A percentile compares a stretch with the other conserved stretches of the same genome.
phyloP scores from a whole-genome alignment of 805 yeast species.

The Barnettozyma pratensis region DNA sequence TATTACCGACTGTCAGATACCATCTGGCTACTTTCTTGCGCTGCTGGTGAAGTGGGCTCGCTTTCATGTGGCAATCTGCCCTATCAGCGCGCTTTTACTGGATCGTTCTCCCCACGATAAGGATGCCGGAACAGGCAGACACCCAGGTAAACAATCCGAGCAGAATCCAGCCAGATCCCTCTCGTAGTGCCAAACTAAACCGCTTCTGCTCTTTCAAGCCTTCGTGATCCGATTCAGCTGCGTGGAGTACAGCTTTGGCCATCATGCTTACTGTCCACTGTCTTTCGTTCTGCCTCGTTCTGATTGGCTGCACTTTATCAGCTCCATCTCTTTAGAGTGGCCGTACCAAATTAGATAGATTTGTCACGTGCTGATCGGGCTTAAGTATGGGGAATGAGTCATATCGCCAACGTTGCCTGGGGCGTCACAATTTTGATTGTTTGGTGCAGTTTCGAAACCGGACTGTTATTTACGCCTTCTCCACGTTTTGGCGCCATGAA shows the following conservation, averaged over 20 bases:
- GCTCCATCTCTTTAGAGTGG: not conserved
- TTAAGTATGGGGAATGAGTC: not conserved
- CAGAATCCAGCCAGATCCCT: no score
- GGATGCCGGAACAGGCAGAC: no score
- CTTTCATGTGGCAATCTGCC: no score
- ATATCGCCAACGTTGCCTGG: not conserved
- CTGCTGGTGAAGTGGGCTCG: no score
- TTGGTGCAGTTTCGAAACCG: not conserved
- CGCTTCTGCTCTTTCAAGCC: no score
- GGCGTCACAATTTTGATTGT: not conserved
- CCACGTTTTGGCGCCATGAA: no score
- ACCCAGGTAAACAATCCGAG: no score
- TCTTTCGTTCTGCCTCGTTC: not conserved
- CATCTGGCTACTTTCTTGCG: no score
- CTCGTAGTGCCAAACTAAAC: no score
- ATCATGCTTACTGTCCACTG: not conserved
- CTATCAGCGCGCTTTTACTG: no score
- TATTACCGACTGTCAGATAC: no score
- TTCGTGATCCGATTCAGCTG: not conserved
- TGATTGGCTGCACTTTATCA: not conserved
- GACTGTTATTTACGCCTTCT: not conserved
- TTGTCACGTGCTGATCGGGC: not conserved
- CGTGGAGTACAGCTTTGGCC: not conserved
- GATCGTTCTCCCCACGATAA: no score
- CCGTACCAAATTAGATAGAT: not conserved